phyloP scores from a whole-genome alignment of 169 alveolate species.

The Plasmodium chabaudi region DNA sequence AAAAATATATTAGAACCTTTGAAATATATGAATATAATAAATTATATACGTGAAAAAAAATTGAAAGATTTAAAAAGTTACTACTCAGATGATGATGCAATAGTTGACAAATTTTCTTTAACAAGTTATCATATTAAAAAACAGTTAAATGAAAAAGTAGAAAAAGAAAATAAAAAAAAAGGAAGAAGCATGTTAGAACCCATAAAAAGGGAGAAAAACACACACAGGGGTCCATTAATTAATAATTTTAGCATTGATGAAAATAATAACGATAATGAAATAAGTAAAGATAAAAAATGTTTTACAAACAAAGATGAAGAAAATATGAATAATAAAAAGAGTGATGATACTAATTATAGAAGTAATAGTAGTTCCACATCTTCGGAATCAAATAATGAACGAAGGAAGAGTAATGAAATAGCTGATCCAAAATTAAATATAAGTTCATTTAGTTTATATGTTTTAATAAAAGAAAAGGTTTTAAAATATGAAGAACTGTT shows the following conservation, averaged over 20 bases:
- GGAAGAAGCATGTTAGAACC: not conserved
- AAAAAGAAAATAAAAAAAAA: not conserved
- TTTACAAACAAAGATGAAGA: no score
- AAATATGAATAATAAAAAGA: no score
- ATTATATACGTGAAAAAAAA: slow-evolving; percentile 22
- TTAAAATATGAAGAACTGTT: slow-evolving; percentile 17
- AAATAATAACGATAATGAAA: not conserved
- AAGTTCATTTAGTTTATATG: slow-evolving; percentile 55
- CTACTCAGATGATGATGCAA: slow-evolving; percentile 33
- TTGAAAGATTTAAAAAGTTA: slow-evolving; percentile 7
- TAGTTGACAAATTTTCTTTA: slow-evolving; percentile 7
- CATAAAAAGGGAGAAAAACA: not conserved
- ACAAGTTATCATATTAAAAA: slow-evolving; percentile 24
- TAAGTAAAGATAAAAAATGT: not conserved
- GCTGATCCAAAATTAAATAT: slow-evolving; percentile 7
- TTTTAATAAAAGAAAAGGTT: slow-evolving; percentile 70
- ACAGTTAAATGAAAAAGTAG: not conserved
- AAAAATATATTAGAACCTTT: not conserved
- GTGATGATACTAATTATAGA: not conserved
- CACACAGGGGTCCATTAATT: not conserved
- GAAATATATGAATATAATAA: not conserved
- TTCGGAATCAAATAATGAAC: not conserved
- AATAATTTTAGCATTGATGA: not conserved
- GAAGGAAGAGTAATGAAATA: not conserved
- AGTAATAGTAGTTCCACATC: not conserved